Percentiles rank a stretch among this genome's conserved stretches.
phyloP scores from a whole-genome alignment of 768 basidiomycete species.

The Lentinula raphanica region DNA sequence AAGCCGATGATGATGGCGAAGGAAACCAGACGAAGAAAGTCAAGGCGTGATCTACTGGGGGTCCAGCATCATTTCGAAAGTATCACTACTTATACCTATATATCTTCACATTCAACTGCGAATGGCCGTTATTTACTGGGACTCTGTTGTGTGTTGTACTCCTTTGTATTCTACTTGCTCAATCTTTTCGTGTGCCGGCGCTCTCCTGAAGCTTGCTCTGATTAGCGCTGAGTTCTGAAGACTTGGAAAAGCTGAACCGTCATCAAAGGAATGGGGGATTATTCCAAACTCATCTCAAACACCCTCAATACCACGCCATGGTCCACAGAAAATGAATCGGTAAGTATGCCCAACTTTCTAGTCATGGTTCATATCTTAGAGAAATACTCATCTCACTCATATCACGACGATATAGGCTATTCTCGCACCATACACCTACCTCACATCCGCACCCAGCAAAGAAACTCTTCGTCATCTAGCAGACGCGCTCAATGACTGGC shows the following conservation, averaged over 20 bases:
- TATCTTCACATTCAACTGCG: background rate
- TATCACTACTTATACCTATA: background rate
- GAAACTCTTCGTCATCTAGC: conserved; percentile 86
- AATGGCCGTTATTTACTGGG: background rate
- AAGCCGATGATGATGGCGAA: background rate
- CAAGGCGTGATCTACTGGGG: background rate
- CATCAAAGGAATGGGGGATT: background rate
- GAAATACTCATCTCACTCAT: background rate
- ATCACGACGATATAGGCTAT: conserved; percentile 48
- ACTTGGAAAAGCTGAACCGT: too few relatives aligned
- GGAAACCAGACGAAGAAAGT: background rate
- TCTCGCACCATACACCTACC: conserved; percentile 85
- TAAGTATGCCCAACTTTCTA: too few relatives aligned
- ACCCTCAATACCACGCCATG: background rate
- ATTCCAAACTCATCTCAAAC: background rate
- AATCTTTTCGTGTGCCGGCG: background rate
- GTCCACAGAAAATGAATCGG: conserved; percentile 1
- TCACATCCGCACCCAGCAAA: conserved; percentile 82
- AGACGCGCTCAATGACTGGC: conserved; percentile 91
- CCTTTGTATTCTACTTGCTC: background rate
- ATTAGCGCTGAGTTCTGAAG: background rate
- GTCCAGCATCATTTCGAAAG: too few relatives aligned
- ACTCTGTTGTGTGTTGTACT: background rate
- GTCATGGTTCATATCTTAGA: too few relatives aligned
- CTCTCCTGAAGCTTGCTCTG: background rate